These are phyloP conservation scores for Coemansia sp. DNA, from an alignment of 192 early-diverging fungal genomes.

Conservation along the genomic window DNA sequence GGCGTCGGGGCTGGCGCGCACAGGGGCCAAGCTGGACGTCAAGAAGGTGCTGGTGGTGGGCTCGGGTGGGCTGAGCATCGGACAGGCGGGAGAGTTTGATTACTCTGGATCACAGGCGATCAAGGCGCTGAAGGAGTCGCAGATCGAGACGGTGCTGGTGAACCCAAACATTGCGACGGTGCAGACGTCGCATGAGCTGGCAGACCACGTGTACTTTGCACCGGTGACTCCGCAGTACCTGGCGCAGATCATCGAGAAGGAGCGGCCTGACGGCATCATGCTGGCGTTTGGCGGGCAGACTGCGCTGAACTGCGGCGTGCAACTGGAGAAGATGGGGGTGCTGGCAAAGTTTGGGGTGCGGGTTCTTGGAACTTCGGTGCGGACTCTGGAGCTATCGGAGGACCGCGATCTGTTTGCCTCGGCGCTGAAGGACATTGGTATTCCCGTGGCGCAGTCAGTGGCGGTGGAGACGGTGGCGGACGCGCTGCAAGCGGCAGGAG, in stretches of 20 bases:
- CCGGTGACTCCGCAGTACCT: constrained; percentile 92
- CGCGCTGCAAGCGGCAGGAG: constrained; percentile 74
- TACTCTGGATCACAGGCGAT: constrained; percentile 98
- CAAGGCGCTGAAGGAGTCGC: constrained; percentile 91
- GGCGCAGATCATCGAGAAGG: constrained; percentile 85
- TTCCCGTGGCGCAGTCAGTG: constrained; percentile 84
- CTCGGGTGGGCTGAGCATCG: constrained; percentile 91
- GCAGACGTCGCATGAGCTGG: constrained; percentile 90
- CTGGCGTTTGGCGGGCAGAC: constrained; percentile 97
- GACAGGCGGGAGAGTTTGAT: constrained; percentile 98
- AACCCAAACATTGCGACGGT: constrained; percentile 99
- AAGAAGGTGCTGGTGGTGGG: constrained; percentile 92
- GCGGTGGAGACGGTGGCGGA: constrained; percentile 85
- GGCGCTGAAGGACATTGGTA: constrained; percentile 72
- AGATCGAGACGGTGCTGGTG: constrained; percentile 89
- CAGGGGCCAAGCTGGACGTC: constrained; percentile 55
- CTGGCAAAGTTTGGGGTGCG: constrained; percentile 78
- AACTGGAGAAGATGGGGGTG: constrained; percentile 76
- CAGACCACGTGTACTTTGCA: constrained; percentile 92
- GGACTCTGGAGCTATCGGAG: constrained; percentile 86
- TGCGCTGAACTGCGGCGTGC: constrained; percentile 92
- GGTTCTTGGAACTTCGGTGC: constrained; percentile 92
- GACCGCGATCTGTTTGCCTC: constrained; percentile 94
- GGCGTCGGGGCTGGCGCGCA: constrained; percentile 41
- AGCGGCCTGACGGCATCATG: constrained; percentile 92